These are phyloP conservation scores for Aurantiochytrium sp. DNA, from an alignment of 108 stramenopile genomes.

Conservation along the genomic window DNA sequence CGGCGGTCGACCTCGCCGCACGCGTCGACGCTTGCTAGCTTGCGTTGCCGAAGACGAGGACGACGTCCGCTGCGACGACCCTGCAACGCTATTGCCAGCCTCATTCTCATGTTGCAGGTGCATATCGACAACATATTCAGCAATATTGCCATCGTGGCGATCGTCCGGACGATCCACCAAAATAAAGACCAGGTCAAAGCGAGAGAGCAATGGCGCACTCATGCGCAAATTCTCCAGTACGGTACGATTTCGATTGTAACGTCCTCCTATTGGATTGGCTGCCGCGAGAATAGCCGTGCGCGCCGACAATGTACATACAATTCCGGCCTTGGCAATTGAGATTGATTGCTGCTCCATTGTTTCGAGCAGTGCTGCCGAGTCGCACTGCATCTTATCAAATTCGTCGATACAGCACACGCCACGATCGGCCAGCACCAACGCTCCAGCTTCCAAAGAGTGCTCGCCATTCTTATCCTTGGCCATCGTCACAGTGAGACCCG, in stretches of 20 bases:
- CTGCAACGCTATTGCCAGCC: too few relatives aligned
- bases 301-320: constrained; percentile 75
- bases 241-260: constrained; percentile 79
- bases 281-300: constrained; percentile 90
- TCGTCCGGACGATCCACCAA: constrained; percentile 80
- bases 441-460: constrained; percentile 88
- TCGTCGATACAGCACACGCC: constrained; percentile 98
- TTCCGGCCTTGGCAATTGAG: constrained; percentile 92
- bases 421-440: constrained; percentile 85
- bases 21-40: background rate
- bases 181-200: constrained; percentile 95
- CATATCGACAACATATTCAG: constrained; percentile 80
- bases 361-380: constrained; percentile 70
- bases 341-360: constrained; percentile 99
- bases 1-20: background rate
- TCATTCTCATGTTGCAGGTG: constrained; percentile 38
- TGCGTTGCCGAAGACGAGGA: background rate
- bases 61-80: too few relatives aligned
- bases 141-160: constrained; percentile 76
- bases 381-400: constrained; percentile 89
- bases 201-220: constrained; percentile 81
- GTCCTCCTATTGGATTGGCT: constrained; percentile 92
- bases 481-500: constrained; percentile 75
- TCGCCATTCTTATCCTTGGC: constrained; percentile 79
- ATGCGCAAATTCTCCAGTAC: constrained; percentile 87